Percentiles rank a stretch among this genome's conserved stretches.
phyloP scores from a whole-genome alignment of 2,329 filamentous ascomycete species.

The Stenocarpella maydis region DNA sequence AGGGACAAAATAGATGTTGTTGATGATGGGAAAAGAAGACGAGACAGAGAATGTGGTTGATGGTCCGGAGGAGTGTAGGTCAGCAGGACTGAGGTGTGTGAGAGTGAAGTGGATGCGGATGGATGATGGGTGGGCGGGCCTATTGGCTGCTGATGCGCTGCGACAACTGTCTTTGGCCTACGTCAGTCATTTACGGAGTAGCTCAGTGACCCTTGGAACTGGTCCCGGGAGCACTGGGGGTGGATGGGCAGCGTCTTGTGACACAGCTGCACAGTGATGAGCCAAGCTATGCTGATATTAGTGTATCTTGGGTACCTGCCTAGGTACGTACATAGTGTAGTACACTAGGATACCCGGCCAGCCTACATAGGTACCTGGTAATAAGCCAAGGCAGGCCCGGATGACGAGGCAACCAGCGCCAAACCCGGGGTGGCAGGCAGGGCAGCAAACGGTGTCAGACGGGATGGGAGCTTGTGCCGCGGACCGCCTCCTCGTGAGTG shows the following conservation, averaged over 20 bases:
- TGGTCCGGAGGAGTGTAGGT: slow-evolving; percentile 12
- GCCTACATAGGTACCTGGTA: too few species aligned
- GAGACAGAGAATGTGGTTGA: slow-evolving; percentile 23
- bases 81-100: slow-evolving; percentile 26
- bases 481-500: slow-evolving; percentile 11
- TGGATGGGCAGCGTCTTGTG: slow-evolving; percentile 14
- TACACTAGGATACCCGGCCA: too few species aligned
- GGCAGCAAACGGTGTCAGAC: slow-evolving; percentile 10
- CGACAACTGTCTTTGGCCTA: slow-evolving; percentile 25
- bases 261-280: slow-evolving; percentile 14
- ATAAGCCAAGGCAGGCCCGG: slow-evolving; percentile 23
- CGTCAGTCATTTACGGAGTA: slow-evolving; percentile 16
- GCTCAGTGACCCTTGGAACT: slow-evolving; percentile 14
- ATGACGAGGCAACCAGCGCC: slow-evolving; percentile 26
- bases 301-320: too few species aligned
- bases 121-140: slow-evolving; percentile 1
- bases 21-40: slow-evolving; percentile 22
- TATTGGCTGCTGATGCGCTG: slow-evolving; percentile 20
- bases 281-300: slow-evolving; percentile 16
- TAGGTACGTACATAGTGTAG: too few species aligned
- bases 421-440: too few species aligned
- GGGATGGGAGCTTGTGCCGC: slow-evolving; percentile 17
- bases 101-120: slow-evolving; percentile 23
- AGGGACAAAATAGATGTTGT: slow-evolving; percentile 6
- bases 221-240: neutral